Conservation (phyloP, 495 filamentous ascomycete genomes). For the Aspergillus incahuasiensis region DNA sequence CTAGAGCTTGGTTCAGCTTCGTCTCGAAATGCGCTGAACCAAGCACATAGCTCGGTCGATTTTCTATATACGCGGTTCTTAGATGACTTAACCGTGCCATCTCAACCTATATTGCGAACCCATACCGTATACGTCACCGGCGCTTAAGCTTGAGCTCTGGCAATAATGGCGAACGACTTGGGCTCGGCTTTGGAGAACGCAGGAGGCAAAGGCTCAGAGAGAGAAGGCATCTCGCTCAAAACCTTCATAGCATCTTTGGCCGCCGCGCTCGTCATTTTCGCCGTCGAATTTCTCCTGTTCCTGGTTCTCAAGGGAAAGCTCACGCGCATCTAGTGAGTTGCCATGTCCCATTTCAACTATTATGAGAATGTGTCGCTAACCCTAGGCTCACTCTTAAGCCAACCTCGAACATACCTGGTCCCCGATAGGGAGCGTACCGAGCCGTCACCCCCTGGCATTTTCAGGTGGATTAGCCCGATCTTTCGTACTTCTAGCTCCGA, state of each 20-base stretch:
- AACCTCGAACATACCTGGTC: conserved; percentile 87
- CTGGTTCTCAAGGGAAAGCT: conserved; percentile 72
- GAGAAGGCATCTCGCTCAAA: conserved; percentile 40
- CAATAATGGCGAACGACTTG: conserved; percentile 30
- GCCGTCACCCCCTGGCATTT: conserved; percentile 65
- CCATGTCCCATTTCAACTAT: background rate
- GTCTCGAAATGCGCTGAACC: background rate
- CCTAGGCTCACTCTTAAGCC: conserved; percentile 39
- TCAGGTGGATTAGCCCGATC: conserved; percentile 63
- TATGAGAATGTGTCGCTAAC: background rate
- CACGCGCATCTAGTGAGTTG: conserved; percentile 74
- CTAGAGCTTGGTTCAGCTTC: background rate
- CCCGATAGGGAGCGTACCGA: conserved; percentile 78
- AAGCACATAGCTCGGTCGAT: background rate
- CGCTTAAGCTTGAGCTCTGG: background rate
- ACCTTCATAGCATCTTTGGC: conserved; percentile 74
- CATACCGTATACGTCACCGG: background rate
- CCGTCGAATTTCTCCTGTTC: conserved; percentile 71
- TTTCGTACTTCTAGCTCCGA: conserved; percentile 79
- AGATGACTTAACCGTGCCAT: background rate
- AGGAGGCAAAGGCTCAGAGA: conserved; percentile 40
- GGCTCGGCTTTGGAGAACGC: conserved; percentile 35
- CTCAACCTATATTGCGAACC: background rate
- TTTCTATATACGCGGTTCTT: background rate
- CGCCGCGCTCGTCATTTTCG: conserved; percentile 69